These are phyloP conservation scores for Alternaria burnsii DNA, from an alignment of 2,329 filamentous ascomycete genomes.

Conservation along the genomic window DNA sequence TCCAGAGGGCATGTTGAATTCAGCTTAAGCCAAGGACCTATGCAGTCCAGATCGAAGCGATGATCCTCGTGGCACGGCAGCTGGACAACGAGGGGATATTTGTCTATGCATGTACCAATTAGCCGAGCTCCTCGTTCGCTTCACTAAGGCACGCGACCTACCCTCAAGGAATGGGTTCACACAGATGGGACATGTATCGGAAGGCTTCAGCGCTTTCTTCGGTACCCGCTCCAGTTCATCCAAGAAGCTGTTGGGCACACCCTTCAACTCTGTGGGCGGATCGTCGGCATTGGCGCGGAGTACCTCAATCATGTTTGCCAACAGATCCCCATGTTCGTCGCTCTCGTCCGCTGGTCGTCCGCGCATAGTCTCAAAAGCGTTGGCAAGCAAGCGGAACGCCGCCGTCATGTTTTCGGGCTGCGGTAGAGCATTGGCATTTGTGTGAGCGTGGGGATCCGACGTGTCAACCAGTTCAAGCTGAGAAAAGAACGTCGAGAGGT, in stretches of 20 bases:
- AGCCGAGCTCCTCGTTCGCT: slow-evolving; percentile 19
- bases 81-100: slow-evolving; percentile 70
- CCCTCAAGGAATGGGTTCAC: slow-evolving; percentile 68
- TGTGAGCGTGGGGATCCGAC: slow-evolving; percentile 58
- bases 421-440: slow-evolving; percentile 66
- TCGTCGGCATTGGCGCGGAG: slow-evolving; percentile 65
- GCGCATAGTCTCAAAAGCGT: slow-evolving; percentile 68
- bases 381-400: slow-evolving; percentile 66
- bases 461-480: slow-evolving; percentile 67
- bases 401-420: slow-evolving; percentile 68
- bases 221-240: slow-evolving; percentile 68
- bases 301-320: slow-evolving; percentile 64
- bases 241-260: slow-evolving; percentile 68
- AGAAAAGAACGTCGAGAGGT: slow-evolving; percentile 71
- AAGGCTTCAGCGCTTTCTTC: slow-evolving; percentile 61
- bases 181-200: slow-evolving; percentile 68
- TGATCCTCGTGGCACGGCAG: slow-evolving; percentile 69
- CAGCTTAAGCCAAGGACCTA: slow-evolving; percentile 70
- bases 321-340: slow-evolving; percentile 51
- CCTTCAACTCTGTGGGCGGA: slow-evolving; percentile 67
- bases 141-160: slow-evolving; percentile 31
- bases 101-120: slow-evolving; percentile 48
- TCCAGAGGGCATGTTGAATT: slow-evolving; percentile 71
- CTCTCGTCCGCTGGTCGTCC: slow-evolving; percentile 46
- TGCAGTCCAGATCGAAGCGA: slow-evolving; percentile 71